Percentiles rank a stretch among this genome's conserved stretches.
Conservation (phyloP, 805 yeast genomes). For the Lipomyces orientalis region DNA sequence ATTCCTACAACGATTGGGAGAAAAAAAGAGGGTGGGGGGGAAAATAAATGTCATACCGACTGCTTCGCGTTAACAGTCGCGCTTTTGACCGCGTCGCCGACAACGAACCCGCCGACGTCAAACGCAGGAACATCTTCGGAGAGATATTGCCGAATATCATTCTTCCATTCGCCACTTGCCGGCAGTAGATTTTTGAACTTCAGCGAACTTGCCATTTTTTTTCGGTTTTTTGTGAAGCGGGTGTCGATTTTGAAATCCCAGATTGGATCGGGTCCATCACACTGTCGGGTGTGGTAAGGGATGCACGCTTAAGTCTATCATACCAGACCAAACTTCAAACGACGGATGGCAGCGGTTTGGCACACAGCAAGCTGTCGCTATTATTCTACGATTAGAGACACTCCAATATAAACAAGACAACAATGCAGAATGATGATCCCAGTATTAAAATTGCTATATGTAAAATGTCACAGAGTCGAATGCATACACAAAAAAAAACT, state of each 20-base stretch:
- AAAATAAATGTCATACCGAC: conserved; percentile 45
- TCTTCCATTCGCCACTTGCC: conserved; percentile 78
- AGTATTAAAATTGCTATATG: neutral
- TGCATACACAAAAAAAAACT: neutral
- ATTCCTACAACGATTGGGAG: too few species aligned
- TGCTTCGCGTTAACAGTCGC: conserved; percentile 85
- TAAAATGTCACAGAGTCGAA: neutral
- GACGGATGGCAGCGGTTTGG: too few species aligned
- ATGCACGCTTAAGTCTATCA: too few species aligned
- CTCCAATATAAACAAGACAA: too few species aligned
- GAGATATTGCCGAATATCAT: conserved; percentile 73
- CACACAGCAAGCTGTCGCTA: too few species aligned
- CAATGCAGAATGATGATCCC: neutral
- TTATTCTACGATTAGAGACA: too few species aligned
- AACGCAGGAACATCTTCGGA: conserved; percentile 91
- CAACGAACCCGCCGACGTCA: conserved; percentile 94
- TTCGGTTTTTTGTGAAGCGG: neutral
- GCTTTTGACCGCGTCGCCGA: conserved; percentile 72
- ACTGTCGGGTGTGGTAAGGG: too few species aligned
- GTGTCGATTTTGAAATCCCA: too few species aligned
- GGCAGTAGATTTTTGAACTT: conserved; percentile 65
- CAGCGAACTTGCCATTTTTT: conserved; percentile 9
- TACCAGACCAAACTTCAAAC: too few species aligned
- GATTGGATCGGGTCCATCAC: too few species aligned
- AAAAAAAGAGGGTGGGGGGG: too few species aligned